Evolutionary conservation across 2,329 filamentous ascomycete genomes (phyloP), one percentile per base, ranked within the genome.

Genomic region (Coleophoma cylindrospora): DNA sequence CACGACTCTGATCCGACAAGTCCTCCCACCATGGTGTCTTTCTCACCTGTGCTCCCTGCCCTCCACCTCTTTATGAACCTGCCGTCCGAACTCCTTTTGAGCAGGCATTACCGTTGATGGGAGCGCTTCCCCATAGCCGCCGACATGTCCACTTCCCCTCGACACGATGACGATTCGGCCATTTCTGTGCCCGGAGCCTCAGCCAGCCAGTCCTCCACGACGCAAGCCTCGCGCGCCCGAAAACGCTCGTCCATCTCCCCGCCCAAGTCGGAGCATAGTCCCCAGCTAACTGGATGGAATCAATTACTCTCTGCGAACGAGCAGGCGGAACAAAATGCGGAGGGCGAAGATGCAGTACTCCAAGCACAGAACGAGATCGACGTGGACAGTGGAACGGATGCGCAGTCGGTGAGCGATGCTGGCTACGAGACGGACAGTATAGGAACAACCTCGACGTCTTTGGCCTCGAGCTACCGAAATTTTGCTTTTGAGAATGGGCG

Each of bases 401-500:
- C 45, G 2, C 49, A 50, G 13, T 55, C 54, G 12, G 22, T 47
- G 4, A 53, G 49, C 12, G 61, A 63, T 52, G 57, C 57, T 9
- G 63, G 63, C 21, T 65, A 65, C 52, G 62, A 61, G 40, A 61
- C 60, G 2, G 63, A 63, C 44, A 53, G 53, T 32, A 9, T 56
- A 2, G 52, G 46, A 12, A 57, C 60, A 3, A 53, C 55, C 36
- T 55, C 56, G 1, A 60, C 60, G 7, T 64, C 61, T 9, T 47
- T 65, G 4, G 49, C 54, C 3, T 58, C 54, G 43, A 68, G 64
- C 36, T 67, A 79, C 21, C 66, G 73, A 40, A 72, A 81, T 53
- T 82, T 78, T 55, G 68, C 70, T 45, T 73, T 69, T 50, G 77
- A 81, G 57, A 80, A 83, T 58, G 80, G 80, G n/a, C 70, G 79